These are phyloP conservation scores for Cichorium intybus DNA, from an alignment of 140 eudicot species.

Conservation along the genomic window DNA sequence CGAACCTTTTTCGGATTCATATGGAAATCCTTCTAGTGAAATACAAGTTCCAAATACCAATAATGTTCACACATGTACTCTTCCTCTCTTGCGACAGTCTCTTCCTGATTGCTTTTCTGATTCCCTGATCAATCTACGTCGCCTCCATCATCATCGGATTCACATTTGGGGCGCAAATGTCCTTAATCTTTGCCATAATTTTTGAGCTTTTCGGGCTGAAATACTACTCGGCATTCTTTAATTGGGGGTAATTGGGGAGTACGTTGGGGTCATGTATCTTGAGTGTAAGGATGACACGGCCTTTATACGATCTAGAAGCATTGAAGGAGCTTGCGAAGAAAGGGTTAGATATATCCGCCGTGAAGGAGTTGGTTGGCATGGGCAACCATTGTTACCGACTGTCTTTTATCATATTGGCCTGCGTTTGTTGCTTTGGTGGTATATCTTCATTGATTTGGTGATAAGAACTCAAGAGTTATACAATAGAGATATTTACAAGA, in stretches of 20 bases:
- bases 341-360: slow-evolving; percentile 35
- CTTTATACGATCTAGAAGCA: slow-evolving; percentile 57
- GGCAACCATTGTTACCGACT: slow-evolving; percentile 42
- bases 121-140: slow-evolving; percentile 47
- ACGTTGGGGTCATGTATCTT: slow-evolving; percentile 57
- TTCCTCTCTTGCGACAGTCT: slow-evolving; percentile 40
- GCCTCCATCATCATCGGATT: slow-evolving; percentile 55
- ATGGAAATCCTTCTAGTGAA: slow-evolving; percentile 30
- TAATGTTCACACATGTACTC: slow-evolving; percentile 37
- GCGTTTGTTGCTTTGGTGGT: slow-evolving; percentile 41
- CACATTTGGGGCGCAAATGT: slow-evolving; percentile 55
- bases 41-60: slow-evolving; percentile 42
- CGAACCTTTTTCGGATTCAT: slow-evolving; percentile 51
- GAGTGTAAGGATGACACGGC: slow-evolving; percentile 43
- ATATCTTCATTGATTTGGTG: slow-evolving; percentile 37
- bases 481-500: slow-evolving; percentile 50
- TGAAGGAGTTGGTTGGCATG: slow-evolving; percentile 45
- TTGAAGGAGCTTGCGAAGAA: slow-evolving; percentile 40
- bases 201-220: slow-evolving; percentile 60
- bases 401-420: slow-evolving; percentile 38
- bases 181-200: slow-evolving; percentile 44
- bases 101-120: slow-evolving; percentile 42
- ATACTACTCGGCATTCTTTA: slow-evolving; percentile 53
- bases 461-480: slow-evolving; percentile 43
- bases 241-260: slow-evolving; percentile 54